Percentiles rank a stretch among this genome's conserved stretches.
Conservation (phyloP, 106 monocot species). For the Allium sativum region DNA sequence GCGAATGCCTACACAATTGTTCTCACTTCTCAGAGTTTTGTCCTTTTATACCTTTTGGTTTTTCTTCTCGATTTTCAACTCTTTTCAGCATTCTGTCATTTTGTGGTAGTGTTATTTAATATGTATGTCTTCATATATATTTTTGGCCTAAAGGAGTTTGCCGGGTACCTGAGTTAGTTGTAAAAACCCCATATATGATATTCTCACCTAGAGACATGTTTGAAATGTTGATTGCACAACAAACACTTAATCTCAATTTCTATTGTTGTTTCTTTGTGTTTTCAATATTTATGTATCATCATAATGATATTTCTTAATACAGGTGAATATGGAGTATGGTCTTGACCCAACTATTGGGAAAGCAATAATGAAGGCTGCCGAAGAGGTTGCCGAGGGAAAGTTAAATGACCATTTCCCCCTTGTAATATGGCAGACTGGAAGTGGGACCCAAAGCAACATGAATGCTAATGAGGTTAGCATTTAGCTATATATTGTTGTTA, state of each 20-base stretch:
- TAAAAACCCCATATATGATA: no score
- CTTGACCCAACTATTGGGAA: conserved; percentile 81
- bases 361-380: conserved; percentile 92
- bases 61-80: no score
- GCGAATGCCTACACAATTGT: no score
- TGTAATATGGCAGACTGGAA: conserved; percentile 99
- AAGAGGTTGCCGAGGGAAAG: conserved; percentile 92
- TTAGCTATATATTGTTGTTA: neutral
- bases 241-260: neutral
- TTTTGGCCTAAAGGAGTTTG: no score
- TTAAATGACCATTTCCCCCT: conserved; percentile 96
- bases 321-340: conserved; percentile 97
- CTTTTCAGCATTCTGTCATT: no score
- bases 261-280: neutral
- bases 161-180: no score
- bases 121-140: no score
- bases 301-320: conserved; percentile 8
- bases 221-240: no score
- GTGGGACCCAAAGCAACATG: conserved; percentile 99
- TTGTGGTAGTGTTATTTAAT: no score
- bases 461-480: conserved; percentile 89
- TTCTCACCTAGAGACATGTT: no score
- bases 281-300: neutral
- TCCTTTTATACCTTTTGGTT: no score
- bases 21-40: no score